phyloP scores from a whole-genome alignment of 495 filamentous ascomycete species.

The Pseudoneurospora amorphoporcata region DNA sequence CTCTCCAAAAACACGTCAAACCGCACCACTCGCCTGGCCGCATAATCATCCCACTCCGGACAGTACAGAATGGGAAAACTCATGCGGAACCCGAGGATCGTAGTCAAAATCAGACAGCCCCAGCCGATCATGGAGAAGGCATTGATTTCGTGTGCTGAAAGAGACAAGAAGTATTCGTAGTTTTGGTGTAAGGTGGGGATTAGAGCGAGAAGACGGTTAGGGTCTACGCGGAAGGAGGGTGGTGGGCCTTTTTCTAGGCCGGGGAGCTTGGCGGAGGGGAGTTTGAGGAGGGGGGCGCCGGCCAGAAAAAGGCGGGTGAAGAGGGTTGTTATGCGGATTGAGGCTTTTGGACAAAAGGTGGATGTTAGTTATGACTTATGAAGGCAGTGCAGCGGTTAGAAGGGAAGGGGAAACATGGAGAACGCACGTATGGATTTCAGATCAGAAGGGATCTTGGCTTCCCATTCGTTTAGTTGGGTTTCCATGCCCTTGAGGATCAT shows the following conservation, averaged over 20 bases:
- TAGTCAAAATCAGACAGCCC: constrained; percentile 22
- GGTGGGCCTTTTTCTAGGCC: not conserved
- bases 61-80: constrained; percentile 28
- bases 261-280: constrained; percentile 4
- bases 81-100: constrained; percentile 32
- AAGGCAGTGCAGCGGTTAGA: not conserved
- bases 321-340: constrained; percentile 21
- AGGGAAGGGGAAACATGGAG: not conserved
- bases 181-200: constrained; percentile 14
- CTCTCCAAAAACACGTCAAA: constrained; percentile 22
- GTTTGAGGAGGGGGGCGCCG: constrained; percentile 24
- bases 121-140: constrained; percentile 26
- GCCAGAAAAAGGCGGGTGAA: constrained; percentile 27
- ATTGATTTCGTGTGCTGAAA: constrained; percentile 15
- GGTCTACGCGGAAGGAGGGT: constrained; percentile 5
- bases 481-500: constrained; percentile 34
- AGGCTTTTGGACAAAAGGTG: constrained; percentile 9
- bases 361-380: not conserved
- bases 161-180: constrained; percentile 20
- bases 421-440: constrained; percentile 12
- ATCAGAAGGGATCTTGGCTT: constrained; percentile 20
- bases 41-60: constrained; percentile 27
- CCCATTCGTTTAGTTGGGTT: constrained; percentile 28
- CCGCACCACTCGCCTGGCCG: constrained; percentile 19
- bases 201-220: constrained; percentile 2